Base-by-base conservation (phyloP, 805 yeast genomes). In the Candida suzukii region DNA sequence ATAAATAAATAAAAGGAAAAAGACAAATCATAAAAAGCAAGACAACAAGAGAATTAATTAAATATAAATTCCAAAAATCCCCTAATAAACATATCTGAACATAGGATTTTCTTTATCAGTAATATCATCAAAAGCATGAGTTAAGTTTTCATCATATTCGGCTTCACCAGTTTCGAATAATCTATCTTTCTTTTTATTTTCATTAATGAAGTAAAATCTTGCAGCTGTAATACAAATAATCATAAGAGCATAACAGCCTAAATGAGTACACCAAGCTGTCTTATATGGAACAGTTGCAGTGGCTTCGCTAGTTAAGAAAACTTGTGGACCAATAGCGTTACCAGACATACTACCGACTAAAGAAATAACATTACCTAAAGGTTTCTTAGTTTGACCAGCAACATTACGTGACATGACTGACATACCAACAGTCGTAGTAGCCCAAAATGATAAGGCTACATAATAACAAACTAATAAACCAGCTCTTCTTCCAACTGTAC, bases 381-480 rank as follows among this genome's bases (percentile, higher is more conserved):
- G 44, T 29, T 49, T 49, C 37, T 54, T 56, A 24, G 56, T 59
- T 39, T 50, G 53, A 21, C 67, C 67, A 9, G 63, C 61, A 24
- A 57, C 54, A 35, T 61, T 63, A 36, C 38, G 38, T 6, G 38
- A 36, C 38, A 36, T 36, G 5, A 36, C 38, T 4, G 38, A 36
- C 38, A 36, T 36, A 26, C 31, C 31, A 20, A 55, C 37, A 12
- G 49, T 50, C 22, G 54, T 45, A n/a, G 53, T 42, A 14, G 57
- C 57, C 51, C 57, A 56, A 45, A 49, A 57, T 3, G 58, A 54
- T 21, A 51, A 43, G 7, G 54, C 45, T 21, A 61, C 34, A 39
- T 61, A 61, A 38, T 59, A 54, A 41, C 61, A 56, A 44, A 58
- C 53, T 11, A 61, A 45, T 25, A 58, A 44, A 7, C 49, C 60